A percentile compares a stretch with the other conserved stretches of the same genome.
Conservation (phyloP, 345 rosid species). For the Dipteronia sinensis region DNA sequence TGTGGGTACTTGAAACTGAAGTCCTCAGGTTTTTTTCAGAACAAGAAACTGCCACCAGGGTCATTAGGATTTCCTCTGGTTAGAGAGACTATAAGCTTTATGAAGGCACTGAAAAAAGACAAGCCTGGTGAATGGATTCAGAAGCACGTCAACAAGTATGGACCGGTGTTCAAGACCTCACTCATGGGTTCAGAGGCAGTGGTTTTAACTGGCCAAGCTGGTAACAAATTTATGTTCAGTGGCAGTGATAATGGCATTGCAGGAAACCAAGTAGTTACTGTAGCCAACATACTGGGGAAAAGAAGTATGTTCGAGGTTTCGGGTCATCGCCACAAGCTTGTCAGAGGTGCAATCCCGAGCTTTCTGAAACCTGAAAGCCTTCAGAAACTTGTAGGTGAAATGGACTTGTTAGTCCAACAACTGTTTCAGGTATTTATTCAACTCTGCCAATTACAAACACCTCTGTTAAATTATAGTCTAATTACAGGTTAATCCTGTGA, state of each 20-base stretch:
- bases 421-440: conserved; percentile 19
- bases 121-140: conserved; percentile 27
- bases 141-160: neutral
- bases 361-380: conserved; percentile 29
- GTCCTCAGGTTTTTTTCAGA: neutral
- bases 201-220: conserved; percentile 27
- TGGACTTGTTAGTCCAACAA: conserved; percentile 24
- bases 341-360: conserved; percentile 21
- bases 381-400: conserved; percentile 16
- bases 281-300: conserved; percentile 22
- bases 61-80: conserved; percentile 26
- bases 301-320: conserved; percentile 23
- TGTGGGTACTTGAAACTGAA: conserved; percentile 5
- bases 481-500: too few species aligned
- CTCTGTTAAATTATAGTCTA: too few species aligned
- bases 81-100: conserved; percentile 31
- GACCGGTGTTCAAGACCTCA: conserved; percentile 27
- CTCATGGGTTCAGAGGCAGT: conserved; percentile 25
- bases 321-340: conserved; percentile 27
- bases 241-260: conserved; percentile 23
- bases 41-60: neutral
- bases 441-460: too few species aligned
- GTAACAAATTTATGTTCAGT: conserved; percentile 23
- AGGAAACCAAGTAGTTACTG: conserved; percentile 19
- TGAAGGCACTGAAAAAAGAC: conserved; percentile 17